Conservation (phyloP, 1,284 basidiomycete genomes). For the Ustilago curta region DNA sequence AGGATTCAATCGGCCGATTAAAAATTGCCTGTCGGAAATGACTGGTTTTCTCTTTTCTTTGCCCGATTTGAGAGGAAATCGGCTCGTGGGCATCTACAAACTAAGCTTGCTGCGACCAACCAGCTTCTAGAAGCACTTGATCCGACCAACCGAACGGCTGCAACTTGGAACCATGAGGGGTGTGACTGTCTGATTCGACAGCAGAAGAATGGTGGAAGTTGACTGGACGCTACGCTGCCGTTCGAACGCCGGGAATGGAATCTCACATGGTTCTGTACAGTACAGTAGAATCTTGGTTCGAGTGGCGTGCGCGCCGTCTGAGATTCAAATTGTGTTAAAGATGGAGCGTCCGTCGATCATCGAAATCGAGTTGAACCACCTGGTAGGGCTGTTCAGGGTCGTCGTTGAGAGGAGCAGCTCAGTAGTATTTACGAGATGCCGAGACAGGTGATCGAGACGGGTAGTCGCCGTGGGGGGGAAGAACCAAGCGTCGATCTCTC, state of each 20-base stretch:
- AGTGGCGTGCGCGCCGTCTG: background rate
- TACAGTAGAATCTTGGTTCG: background rate
- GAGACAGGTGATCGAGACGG: slow-evolving; percentile 1
- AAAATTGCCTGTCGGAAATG: background rate
- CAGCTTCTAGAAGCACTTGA: background rate
- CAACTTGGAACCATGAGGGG: background rate
- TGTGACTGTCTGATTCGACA: background rate
- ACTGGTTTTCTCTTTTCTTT: background rate
- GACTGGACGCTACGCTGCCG: slow-evolving; percentile 3
- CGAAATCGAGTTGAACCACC: no score
- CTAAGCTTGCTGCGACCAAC: background rate
- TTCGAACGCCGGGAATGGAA: slow-evolving; percentile 3
- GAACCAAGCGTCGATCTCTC: background rate
- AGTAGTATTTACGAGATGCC: background rate
- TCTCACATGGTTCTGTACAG: slow-evolving; percentile 2
- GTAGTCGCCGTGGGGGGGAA: background rate
- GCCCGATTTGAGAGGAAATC: slow-evolving; percentile 14
- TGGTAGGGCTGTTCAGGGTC: no score
- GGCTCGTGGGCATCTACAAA: background rate
- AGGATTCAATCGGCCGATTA: slow-evolving; percentile 10
- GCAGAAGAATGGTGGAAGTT: background rate
- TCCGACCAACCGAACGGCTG: no score
- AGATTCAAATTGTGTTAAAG: background rate
- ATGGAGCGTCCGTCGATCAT: background rate
- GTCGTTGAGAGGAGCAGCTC: background rate